Percentiles rank a stretch among this genome's conserved stretches.
Conservation (phyloP, 1,284 basidiomycete species). For the Flammula alnicola region DNA sequence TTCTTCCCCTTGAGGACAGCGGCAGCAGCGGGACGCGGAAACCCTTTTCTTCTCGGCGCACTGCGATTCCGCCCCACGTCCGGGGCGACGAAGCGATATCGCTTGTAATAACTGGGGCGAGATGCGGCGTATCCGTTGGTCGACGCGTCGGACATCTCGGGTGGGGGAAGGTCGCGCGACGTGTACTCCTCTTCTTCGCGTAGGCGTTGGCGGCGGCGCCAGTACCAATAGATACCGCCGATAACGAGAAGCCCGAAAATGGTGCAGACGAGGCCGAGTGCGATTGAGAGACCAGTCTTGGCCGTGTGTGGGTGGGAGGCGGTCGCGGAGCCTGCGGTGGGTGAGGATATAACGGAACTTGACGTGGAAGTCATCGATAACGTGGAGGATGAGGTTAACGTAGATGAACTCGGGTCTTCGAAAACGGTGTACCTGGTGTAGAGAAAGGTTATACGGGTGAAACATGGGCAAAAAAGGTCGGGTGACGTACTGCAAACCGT, state of each 20-base stretch:
- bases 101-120: too few species aligned
- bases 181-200: conserved; percentile 14
- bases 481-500: conserved; percentile 24
- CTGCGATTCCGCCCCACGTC: too few species aligned
- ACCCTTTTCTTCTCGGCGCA: too few species aligned
- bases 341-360: neutral
- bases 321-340: neutral
- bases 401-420: conserved; percentile 15
- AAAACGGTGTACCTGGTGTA: conserved; percentile 20
- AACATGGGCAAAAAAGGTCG: conserved; percentile 1
- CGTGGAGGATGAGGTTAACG: conserved; percentile 8
- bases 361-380: neutral
- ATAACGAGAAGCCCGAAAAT: conserved; percentile 25
- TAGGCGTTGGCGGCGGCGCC: conserved; percentile 21
- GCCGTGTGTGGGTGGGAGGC: conserved; percentile 9
- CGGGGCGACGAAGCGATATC: too few species aligned
- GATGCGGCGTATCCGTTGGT: too few species aligned
- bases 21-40: too few species aligned
- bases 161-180: neutral
- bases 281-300: conserved; percentile 24
- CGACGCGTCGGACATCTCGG: too few species aligned
- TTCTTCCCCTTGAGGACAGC: too few species aligned
- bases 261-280: conserved; percentile 25
- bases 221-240: conserved; percentile 22
- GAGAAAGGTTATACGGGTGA: neutral